Conservation (phyloP, 305 asterid genomes). For the Plantago coronopus region DNA sequence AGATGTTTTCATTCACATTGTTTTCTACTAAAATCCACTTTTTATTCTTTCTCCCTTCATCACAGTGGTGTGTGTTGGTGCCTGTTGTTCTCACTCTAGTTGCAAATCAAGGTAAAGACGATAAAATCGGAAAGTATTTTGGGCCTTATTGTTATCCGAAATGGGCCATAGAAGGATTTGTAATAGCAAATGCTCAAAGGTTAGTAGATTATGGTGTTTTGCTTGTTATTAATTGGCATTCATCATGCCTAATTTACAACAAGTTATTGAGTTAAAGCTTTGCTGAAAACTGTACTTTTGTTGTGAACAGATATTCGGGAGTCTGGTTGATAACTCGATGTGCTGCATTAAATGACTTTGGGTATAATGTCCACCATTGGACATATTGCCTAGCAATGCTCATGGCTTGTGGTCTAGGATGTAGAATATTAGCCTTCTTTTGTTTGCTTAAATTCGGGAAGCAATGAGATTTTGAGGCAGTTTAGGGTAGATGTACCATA, state of each 20-base stretch:
- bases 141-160: slow-evolving; percentile 69
- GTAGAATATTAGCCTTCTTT: slow-evolving; percentile 66
- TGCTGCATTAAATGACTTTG: slow-evolving; percentile 60
- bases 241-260: neutral
- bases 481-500: slow-evolving; percentile 8
- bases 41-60: slow-evolving; percentile 9
- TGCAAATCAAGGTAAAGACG: slow-evolving; percentile 75
- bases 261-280: no score
- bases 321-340: slow-evolving; percentile 97
- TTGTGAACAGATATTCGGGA: slow-evolving; percentile 67
- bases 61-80: slow-evolving; percentile 95
- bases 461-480: slow-evolving; percentile 37
- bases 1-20: neutral
- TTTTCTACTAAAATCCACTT: slow-evolving; percentile 20
- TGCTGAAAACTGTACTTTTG: neutral
- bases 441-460: slow-evolving; percentile 63
- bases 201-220: slow-evolving; percentile 26
- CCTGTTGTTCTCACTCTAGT: slow-evolving; percentile 88
- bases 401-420: slow-evolving; percentile 42
- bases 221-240: neutral
- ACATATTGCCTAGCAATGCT: slow-evolving; percentile 44
- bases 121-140: slow-evolving; percentile 39
- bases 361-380: slow-evolving; percentile 66
- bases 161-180: slow-evolving; percentile 91
- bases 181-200: slow-evolving; percentile 91